phyloP scores from a whole-genome alignment of 2,329 filamentous ascomycete genomes.

The Cordyceps pruinosa region DNA sequence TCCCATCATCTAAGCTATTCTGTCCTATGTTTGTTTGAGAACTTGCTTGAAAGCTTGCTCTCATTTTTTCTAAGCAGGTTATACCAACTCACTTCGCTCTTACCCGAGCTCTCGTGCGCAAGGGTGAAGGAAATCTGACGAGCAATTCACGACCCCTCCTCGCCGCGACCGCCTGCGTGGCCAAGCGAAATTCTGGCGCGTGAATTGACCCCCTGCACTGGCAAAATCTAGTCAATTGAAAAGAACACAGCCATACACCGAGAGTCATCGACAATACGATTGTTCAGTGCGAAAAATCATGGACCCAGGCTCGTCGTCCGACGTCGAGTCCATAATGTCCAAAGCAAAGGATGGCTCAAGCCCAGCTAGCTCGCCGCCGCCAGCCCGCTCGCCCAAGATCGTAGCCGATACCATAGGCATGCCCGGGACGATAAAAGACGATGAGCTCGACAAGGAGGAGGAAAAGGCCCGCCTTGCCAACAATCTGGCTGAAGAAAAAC shows the following conservation, averaged over 20 bases:
- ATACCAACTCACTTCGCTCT: background rate
- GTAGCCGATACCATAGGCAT: too few species aligned
- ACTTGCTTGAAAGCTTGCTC: background rate
- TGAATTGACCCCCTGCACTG: background rate
- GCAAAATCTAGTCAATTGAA: background rate
- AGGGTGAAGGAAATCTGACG: background rate
- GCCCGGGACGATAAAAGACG: conserved; percentile 14
- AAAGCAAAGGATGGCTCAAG: conserved; percentile 11
- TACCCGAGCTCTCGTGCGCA: background rate
- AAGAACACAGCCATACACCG: background rate
- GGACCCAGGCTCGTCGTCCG: conserved; percentile 25
- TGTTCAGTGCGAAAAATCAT: conserved; percentile 16
- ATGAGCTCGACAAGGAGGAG: conserved; percentile 30
- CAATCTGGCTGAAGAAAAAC: conserved; percentile 43
- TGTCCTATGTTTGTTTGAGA: background rate
- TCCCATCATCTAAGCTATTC: background rate
- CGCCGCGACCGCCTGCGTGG: background rate
- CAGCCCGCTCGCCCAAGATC: background rate
- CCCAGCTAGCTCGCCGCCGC: conserved; percentile 14
- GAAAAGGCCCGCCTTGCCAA: conserved; percentile 29
- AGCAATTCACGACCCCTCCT: background rate
- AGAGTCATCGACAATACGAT: background rate
- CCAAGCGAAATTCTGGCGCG: background rate
- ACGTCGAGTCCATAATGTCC: conserved; percentile 23
- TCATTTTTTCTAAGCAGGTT: background rate